Evolutionary conservation across 192 early-diverging fungal genomes (phyloP).

Genomic region (Pilaira anomala): DNA sequence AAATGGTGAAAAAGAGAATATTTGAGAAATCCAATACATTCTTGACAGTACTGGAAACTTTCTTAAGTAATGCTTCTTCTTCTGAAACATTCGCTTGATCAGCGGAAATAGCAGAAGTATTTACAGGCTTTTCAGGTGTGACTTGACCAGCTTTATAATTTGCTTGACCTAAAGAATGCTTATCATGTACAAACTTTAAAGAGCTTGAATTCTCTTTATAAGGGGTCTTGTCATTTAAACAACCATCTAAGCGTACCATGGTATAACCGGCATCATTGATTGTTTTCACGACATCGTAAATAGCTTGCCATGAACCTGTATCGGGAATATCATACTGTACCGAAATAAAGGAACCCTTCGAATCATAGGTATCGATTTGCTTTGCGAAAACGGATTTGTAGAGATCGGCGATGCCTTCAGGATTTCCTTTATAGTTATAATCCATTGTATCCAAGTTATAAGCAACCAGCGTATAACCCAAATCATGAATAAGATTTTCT

Average conservation of each 20-base stretch:
- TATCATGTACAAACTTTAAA: constrained; percentile 40
- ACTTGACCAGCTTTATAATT: constrained; percentile 47
- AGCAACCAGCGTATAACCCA: constrained; percentile 45
- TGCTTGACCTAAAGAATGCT: constrained; percentile 42
- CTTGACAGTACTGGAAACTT: neutral
- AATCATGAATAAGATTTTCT: constrained; percentile 38
- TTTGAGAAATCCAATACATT: constrained; percentile 3
- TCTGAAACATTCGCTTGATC: neutral
- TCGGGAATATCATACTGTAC: constrained; percentile 52
- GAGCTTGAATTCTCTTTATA: constrained; percentile 42
- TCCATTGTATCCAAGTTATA: constrained; percentile 50
- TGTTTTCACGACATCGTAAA: constrained; percentile 40
- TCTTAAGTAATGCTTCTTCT: neutral
- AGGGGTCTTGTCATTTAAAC: constrained; percentile 44
- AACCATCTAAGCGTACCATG: constrained; percentile 53
- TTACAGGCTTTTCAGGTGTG: constrained; percentile 23
- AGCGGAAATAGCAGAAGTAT: neutral
- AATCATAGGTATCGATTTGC: constrained; percentile 46
- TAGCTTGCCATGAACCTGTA: constrained; percentile 43
- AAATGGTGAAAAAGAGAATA: neutral
- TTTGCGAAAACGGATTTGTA: constrained; percentile 41
- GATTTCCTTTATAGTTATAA: constrained; percentile 47
- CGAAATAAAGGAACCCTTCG: constrained; percentile 42
- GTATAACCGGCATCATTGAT: constrained; percentile 45
- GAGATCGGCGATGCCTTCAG: constrained; percentile 38